Evolutionary conservation across 257 asterid species (phyloP), one percentile per base, ranked within the genome.

Genomic region (Lavandula angustifolia): DNA sequence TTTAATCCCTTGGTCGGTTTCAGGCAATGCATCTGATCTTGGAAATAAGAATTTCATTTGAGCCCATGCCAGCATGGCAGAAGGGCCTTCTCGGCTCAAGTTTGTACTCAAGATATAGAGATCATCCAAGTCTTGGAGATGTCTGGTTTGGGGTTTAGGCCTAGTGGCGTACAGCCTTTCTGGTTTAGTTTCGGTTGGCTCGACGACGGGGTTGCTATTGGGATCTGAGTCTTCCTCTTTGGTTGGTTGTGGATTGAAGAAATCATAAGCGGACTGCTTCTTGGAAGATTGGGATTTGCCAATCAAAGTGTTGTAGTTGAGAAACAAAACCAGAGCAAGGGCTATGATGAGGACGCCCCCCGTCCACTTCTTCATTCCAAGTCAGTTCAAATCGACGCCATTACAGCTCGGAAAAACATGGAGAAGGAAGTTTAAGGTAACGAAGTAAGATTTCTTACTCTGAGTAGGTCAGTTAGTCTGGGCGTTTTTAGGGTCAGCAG

Each of bases 11-110:
- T 79, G 87, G 56, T 80, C 78, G 9, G 94, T 92, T 70, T 85
- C 86, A 40, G 96, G 92, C 81, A 92, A 79, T 18, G 90, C 94
- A 79, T 92, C 97, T 16, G 97, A 82, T 73, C 96, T 78, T 17
- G 97, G 81, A 37, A 89, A 82, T 47, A 89, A 56, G 16, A 68
- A 68, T 53, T 85, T 81, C 96, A 92, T 81, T 49, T 80, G 75
- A 13, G 60, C 41, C 96, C 95, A 89, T 4, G 70, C 87, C 10
- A 78, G 85, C 78, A 92, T 48, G 17, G 85, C 74, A 54, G 72
- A 56, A 14, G 85, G 76, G 55, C 73, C 85, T 48, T 69, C 68
- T 41, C 22, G 56, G 3, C 85, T 81, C 69, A 85, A 17, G 52
- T 84, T 88, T 40, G 56, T 38, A 62, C 72, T 79, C 66, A 81